phyloP scores from a whole-genome alignment of 306 rosid species.

The Ammopiptanthus mongolicus region DNA sequence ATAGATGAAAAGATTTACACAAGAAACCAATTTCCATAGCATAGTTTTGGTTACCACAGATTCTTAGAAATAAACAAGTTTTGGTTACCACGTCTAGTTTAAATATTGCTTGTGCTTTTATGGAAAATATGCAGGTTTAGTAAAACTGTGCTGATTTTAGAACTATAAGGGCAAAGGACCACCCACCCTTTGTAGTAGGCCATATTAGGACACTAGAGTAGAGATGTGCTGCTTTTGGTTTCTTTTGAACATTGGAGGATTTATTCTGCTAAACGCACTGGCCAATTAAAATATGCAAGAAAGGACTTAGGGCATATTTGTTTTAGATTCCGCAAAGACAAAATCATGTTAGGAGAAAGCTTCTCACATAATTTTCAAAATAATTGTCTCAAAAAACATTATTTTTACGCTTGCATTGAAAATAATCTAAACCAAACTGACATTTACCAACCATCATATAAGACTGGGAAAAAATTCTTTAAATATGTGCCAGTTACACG shows the following conservation, averaged over 20 bases:
- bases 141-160: not conserved
- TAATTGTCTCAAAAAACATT: no score
- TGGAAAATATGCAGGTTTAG: not conserved
- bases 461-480: no score
- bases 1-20: not conserved
- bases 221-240: not conserved
- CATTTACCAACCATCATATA: no score
- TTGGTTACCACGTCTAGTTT: no score
- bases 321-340: no score
- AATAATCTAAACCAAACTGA: no score
- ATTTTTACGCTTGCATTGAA: no score
- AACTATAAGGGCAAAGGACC: not conserved
- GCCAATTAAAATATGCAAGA: not conserved
- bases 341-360: no score
- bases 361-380: no score
- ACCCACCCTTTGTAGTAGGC: not conserved
- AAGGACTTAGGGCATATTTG: no score
- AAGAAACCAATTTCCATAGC: not conserved
- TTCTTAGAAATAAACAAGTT: no score
- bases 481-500: no score
- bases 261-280: not conserved
- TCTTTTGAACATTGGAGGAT: not conserved
- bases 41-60: not conserved
- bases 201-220: not conserved
- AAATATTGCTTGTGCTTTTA: not conserved